These are phyloP conservation scores for Thelonectria discophora DNA, from an alignment of 2,329 filamentous ascomycete genomes.

Conservation along the genomic window DNA sequence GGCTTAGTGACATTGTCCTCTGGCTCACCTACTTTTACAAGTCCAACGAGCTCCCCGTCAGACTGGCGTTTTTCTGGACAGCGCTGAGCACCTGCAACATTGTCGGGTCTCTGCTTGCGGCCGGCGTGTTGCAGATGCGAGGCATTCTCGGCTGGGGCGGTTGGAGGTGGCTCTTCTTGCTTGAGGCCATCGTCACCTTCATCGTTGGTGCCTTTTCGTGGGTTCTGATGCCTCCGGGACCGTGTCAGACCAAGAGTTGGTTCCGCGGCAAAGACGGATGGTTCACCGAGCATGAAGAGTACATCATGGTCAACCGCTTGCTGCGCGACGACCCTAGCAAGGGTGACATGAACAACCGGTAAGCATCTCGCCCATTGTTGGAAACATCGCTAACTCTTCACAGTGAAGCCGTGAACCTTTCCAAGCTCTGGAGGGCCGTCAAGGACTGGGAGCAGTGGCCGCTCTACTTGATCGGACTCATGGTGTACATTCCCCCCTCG, in stretches of 20 bases:
- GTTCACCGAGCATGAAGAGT: slow-evolving; percentile 69
- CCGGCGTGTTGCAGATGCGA: slow-evolving; percentile 50
- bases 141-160: slow-evolving; percentile 50
- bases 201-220: slow-evolving; percentile 55
- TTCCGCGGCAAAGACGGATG: slow-evolving; percentile 67
- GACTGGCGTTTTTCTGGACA: slow-evolving; percentile 76
- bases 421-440: slow-evolving; percentile 58
- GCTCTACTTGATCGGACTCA: slow-evolving; percentile 58
- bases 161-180: slow-evolving; percentile 58
- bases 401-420: slow-evolving; percentile 46
- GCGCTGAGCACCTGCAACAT: slow-evolving; percentile 67
- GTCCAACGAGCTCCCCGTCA: slow-evolving; percentile 71
- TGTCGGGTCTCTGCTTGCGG: slow-evolving; percentile 59
- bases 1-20: slow-evolving; percentile 58
- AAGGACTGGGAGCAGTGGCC: slow-evolving; percentile 70
- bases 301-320: slow-evolving; percentile 69
- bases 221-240: slow-evolving; percentile 56
- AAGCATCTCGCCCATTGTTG: neutral
- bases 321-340: slow-evolving; percentile 69
- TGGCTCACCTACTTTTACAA: slow-evolving; percentile 83
- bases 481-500: slow-evolving; percentile 52
- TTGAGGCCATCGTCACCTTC: slow-evolving; percentile 59
- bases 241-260: slow-evolving; percentile 62
- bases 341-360: slow-evolving; percentile 68
- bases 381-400: slow-evolving; percentile 44